These are phyloP conservation scores for Verticillium zaregamsianum DNA, from an alignment of 2,329 filamentous ascomycete genomes.

Conservation along the genomic window DNA sequence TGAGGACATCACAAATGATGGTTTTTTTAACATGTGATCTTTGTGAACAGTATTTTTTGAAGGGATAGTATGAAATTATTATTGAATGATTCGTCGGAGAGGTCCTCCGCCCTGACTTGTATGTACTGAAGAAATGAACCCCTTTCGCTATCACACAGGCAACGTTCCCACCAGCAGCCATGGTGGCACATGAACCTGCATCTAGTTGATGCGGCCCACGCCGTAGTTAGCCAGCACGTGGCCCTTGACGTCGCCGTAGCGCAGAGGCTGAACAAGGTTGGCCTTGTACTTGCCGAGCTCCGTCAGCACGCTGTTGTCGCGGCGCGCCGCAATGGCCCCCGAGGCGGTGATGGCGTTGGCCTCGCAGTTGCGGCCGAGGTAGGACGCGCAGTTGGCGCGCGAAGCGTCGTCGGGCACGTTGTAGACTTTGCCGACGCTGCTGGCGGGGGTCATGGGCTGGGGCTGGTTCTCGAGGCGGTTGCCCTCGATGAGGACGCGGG, in stretches of 20 bases:
- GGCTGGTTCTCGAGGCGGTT: conserved; percentile 38
- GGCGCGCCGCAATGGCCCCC: conserved; percentile 16
- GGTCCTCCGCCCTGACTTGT: background rate
- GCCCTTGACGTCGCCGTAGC: conserved; percentile 3
- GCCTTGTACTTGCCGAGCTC: conserved; percentile 8
- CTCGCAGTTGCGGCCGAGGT: conserved; percentile 22
- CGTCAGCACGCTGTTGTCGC: conserved; percentile 4
- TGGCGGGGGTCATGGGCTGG: conserved; percentile 29
- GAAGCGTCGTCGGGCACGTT: conserved; percentile 11
- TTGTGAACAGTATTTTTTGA: no score
- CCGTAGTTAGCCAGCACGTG: conserved; percentile 7
- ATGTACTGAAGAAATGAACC: background rate
- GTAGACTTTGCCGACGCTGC: conserved; percentile 16
- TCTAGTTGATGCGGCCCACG: background rate
- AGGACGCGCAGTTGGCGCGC: conserved; percentile 12
- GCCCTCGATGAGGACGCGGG: conserved; percentile 34
- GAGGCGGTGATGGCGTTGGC: conserved; percentile 22
- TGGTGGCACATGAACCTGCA: background rate
- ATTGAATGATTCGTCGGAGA: background rate
- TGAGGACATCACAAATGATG: no score
- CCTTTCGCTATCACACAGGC: background rate
- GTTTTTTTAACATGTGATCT: no score
- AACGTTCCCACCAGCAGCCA: background rate
- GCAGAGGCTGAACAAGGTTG: conserved; percentile 5
- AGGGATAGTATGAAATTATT: background rate